phyloP scores from a whole-genome alignment of 768 basidiomycete species.

The Leccinellum albellum region DNA sequence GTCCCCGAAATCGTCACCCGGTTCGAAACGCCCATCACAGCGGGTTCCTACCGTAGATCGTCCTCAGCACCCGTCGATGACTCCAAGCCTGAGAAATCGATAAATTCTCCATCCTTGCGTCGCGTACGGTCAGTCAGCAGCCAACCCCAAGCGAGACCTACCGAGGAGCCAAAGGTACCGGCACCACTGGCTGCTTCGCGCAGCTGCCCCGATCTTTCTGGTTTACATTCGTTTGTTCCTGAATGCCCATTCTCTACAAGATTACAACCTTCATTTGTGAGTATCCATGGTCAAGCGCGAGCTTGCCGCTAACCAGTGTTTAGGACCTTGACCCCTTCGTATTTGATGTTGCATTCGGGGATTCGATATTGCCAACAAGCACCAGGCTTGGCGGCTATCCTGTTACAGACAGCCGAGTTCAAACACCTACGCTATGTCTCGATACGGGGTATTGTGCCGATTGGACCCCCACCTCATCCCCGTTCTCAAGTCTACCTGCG shows the following conservation, averaged over 20 bases:
- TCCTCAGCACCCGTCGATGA: constrained; percentile 57
- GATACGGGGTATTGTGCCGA: constrained; percentile 37
- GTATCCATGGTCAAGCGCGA: constrained; percentile 19
- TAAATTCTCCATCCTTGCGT: constrained; percentile 18
- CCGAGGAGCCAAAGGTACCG: constrained; percentile 1
- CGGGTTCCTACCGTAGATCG: constrained; percentile 63
- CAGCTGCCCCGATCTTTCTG: constrained; percentile 31
- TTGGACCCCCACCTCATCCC: constrained; percentile 44
- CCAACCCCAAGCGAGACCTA: constrained; percentile 15
- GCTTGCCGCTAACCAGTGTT: neutral
- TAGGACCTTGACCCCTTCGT: constrained; percentile 31
- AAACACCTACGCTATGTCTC: constrained; percentile 36
- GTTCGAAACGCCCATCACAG: constrained; percentile 72
- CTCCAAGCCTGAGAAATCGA: constrained; percentile 31
- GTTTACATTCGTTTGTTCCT: constrained; percentile 33
- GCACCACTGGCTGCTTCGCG: constrained; percentile 12
- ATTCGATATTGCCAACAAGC: constrained; percentile 24
- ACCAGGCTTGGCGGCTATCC: constrained; percentile 22
- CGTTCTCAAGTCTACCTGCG: constrained; percentile 41
- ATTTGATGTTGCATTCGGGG: constrained; percentile 28
- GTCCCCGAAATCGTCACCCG: constrained; percentile 63
- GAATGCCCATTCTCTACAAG: constrained; percentile 31
- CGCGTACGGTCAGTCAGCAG: constrained; percentile 24
- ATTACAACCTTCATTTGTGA: constrained; percentile 49
- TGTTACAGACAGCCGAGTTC: constrained; percentile 20